Evolutionary conservation across 805 yeast species (phyloP), one percentile per base, ranked within the genome.

Genomic region (Candida maltosa): DNA sequence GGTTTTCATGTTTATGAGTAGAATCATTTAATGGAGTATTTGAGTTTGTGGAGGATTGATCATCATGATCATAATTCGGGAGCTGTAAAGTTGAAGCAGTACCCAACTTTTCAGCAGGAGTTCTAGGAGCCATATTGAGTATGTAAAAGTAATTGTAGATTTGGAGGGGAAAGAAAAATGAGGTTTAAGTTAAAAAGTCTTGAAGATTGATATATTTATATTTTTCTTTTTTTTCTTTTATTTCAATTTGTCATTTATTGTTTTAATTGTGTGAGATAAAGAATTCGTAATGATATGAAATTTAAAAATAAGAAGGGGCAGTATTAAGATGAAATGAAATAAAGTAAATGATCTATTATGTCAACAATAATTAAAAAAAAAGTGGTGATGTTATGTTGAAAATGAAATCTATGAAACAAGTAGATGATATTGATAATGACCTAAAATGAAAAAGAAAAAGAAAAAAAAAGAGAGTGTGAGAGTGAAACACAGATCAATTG

Each of bases 81-180:
- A 34, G 6, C 21, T 34, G 32, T 11, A 34, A 25, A 14, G 33
- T 27, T 14, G 27, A 20, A 15, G 36, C 31, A n/a, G 16, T 22
- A 11, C 37, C 37, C 12, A 34, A n/a, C 22, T 22, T 34, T 14
- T 34, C 32, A 20, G 31, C 26, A 3, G 37, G 32, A 15, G 32
- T 23, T 17, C 29, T 29, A 11, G 37, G 37, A 16, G 37, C 37
- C 37, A 34, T 34, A 6, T 16, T 32, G 20, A 26, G 29, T 8
- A 26, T 21, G 23, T 10, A 21, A 21, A 21, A 21, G 23, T 7
- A 21, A 21, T 21, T 7, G 10, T 21, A 21, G 23, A 21, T 8
- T 21, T 8, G 23, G 7, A 8, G 7, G 23, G 7, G 10, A 21
- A 21, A 21, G 7, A n/a, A n/a, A n/a, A n/a, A n/a, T n/a, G n/a